phyloP scores from a whole-genome alignment of 179 eudicot genomes.

The Beta macrorhiza region DNA sequence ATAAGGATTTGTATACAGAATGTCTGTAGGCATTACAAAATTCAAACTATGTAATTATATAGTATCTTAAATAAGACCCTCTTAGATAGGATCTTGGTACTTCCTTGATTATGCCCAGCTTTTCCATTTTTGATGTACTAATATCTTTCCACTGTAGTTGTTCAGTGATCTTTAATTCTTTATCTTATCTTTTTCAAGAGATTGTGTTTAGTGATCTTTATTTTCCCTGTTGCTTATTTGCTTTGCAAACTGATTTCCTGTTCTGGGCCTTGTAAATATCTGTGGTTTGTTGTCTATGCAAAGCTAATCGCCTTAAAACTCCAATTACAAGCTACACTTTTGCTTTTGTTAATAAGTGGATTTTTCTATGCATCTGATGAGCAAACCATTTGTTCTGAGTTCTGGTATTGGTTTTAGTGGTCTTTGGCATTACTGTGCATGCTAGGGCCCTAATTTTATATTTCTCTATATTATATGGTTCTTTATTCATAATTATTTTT shows the following conservation, averaged over 20 bases:
- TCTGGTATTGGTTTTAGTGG: not conserved
- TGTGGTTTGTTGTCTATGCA: not conserved
- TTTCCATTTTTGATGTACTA: not conserved
- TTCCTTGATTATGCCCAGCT: not conserved
- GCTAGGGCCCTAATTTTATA: not conserved
- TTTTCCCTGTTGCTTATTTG: not conserved
- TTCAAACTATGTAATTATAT: no score
- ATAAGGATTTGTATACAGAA: not conserved
- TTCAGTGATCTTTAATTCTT: not conserved
- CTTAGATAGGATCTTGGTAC: not conserved
- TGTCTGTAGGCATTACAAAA: no score
- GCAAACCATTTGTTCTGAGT: not conserved
- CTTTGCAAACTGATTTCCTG: not conserved
- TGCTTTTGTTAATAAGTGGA: not conserved
- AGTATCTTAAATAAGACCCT: no score
- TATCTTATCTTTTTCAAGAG: not conserved
- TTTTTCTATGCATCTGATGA: not conserved
- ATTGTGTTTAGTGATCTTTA: not conserved
- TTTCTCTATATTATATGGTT: not conserved
- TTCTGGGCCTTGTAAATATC: not conserved
- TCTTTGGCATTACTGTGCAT: not conserved
- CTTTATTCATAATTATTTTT: not conserved
- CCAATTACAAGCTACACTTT: not conserved
- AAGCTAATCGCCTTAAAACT: not conserved
- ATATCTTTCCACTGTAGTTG: not conserved